Evolutionary conservation across 2,329 filamentous ascomycete species (phyloP).

Genomic region (Botrytis tulipae): DNA sequence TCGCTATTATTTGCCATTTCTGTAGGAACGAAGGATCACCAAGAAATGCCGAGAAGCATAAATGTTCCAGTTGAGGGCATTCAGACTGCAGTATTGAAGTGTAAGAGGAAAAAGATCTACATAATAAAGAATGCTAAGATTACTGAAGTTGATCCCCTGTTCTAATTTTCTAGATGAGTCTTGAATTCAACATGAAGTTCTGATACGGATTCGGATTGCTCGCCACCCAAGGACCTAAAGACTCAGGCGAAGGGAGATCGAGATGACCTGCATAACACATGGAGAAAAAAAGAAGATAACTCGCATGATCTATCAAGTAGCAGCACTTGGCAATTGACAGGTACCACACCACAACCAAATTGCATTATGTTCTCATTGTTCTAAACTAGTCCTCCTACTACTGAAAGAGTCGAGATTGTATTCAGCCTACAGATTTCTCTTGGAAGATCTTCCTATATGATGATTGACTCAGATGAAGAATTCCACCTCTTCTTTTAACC

Average conservation of each 20-base stretch:
- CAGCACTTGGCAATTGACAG: neutral
- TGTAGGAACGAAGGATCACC: neutral
- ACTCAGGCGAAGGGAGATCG: neutral
- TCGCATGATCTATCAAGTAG: neutral
- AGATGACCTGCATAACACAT: neutral
- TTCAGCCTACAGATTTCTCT: neutral
- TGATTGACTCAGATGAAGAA: neutral
- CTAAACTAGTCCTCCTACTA: neutral
- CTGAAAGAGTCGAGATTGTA: neutral
- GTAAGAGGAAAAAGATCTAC: neutral
- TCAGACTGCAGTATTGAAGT: neutral
- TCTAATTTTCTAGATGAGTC: neutral
- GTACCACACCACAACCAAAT: neutral
- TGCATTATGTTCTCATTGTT: neutral
- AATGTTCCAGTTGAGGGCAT: neutral
- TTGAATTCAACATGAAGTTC: neutral
- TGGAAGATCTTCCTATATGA: neutral
- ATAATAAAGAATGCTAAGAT: neutral
- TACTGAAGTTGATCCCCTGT: neutral
- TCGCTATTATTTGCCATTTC: neutral
- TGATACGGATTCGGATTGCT: neutral
- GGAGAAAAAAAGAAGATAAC: neutral
- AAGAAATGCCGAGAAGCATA: neutral
- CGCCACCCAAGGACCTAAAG: neutral
- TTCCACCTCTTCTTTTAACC: neutral